Evolutionary conservation across 2,329 filamentous ascomycete genomes (phyloP).

Genomic region (Cladobotryum protrusum): DNA sequence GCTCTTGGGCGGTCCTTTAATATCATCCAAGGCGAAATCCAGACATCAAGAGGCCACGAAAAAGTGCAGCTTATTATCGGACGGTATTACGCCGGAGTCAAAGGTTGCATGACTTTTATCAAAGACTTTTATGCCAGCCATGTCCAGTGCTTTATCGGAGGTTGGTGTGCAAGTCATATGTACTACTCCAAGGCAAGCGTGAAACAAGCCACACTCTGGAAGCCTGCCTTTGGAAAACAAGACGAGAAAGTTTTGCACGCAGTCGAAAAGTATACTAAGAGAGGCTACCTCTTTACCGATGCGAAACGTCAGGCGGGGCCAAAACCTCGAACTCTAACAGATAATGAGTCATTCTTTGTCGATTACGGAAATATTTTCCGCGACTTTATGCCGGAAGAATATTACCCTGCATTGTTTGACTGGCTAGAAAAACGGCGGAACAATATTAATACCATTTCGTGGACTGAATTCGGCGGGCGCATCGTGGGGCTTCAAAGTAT

Average conservation of each 20-base stretch:
- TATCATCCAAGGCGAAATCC: slow-evolving; percentile 2
- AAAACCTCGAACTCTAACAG: slow-evolving; percentile 2
- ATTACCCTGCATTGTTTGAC: slow-evolving; percentile 4
- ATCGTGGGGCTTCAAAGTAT: slow-evolving; percentile 5
- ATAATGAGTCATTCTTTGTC: slow-evolving; percentile 4
- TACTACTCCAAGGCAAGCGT: slow-evolving; percentile 6
- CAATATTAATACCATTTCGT: slow-evolving; percentile 6
- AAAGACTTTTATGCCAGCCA: slow-evolving; percentile 11
- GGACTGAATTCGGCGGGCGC: slow-evolving; percentile 7
- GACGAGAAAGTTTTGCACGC: neutral
- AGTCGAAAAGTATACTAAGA: slow-evolving; percentile 5
- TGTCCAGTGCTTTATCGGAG: slow-evolving; percentile 11
- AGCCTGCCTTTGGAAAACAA: neutral
- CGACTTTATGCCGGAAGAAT: slow-evolving; percentile 1
- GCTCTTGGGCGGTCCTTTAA: neutral
- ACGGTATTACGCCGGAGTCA: neutral
- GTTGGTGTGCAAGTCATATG: slow-evolving; percentile 10
- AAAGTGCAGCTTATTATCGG: slow-evolving; percentile 11
- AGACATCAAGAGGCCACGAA: neutral
- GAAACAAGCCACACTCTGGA: slow-evolving; percentile 8
- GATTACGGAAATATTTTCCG: slow-evolving; percentile 8
- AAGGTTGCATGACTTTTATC: slow-evolving; percentile 10
- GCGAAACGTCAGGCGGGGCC: neutral
- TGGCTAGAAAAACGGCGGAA: slow-evolving; percentile 6
- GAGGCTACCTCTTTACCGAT: slow-evolving; percentile 7